These are phyloP conservation scores for Ophiostoma piceae DNA, from an alignment of 2,329 filamentous ascomycete species.

Conservation along the genomic window DNA sequence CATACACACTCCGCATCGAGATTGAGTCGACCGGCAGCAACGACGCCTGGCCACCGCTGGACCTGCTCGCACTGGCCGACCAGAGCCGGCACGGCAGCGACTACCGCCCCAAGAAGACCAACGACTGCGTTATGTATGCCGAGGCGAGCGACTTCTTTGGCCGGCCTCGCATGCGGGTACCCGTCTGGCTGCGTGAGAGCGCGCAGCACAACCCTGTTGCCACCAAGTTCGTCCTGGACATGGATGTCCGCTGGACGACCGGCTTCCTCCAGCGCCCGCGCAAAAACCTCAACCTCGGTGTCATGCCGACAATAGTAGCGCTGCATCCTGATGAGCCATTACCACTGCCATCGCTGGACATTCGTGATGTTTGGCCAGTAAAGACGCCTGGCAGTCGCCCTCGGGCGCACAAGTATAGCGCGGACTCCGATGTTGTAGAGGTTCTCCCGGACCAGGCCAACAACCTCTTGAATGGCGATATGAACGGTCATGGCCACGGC, in stretches of 20 bases:
- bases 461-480: not conserved
- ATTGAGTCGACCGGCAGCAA: slow-evolving; percentile 41
- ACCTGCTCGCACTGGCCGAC: slow-evolving; percentile 34
- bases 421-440: not conserved
- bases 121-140: slow-evolving; percentile 36
- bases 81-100: slow-evolving; percentile 16
- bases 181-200: slow-evolving; percentile 36
- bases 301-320: slow-evolving; percentile 43
- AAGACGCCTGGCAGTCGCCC: not conserved
- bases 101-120: slow-evolving; percentile 21
- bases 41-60: slow-evolving; percentile 48
- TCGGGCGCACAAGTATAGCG: not conserved
- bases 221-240: slow-evolving; percentile 46
- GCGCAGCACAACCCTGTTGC: slow-evolving; percentile 30
- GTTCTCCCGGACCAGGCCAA: not conserved
- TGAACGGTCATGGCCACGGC: not conserved
- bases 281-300: slow-evolving; percentile 38
- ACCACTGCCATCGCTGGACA: slow-evolving; percentile 15
- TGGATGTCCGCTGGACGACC: slow-evolving; percentile 45
- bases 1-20: slow-evolving; percentile 49
- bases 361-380: slow-evolving; percentile 17
- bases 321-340: slow-evolving; percentile 36
- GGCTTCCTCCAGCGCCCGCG: slow-evolving; percentile 36
- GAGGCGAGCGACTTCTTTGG: slow-evolving; percentile 41
- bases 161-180: slow-evolving; percentile 34